Evolutionary conservation across 495 filamentous ascomycete species (phyloP).

Genomic region (Hyaloscypha finlandica): DNA sequence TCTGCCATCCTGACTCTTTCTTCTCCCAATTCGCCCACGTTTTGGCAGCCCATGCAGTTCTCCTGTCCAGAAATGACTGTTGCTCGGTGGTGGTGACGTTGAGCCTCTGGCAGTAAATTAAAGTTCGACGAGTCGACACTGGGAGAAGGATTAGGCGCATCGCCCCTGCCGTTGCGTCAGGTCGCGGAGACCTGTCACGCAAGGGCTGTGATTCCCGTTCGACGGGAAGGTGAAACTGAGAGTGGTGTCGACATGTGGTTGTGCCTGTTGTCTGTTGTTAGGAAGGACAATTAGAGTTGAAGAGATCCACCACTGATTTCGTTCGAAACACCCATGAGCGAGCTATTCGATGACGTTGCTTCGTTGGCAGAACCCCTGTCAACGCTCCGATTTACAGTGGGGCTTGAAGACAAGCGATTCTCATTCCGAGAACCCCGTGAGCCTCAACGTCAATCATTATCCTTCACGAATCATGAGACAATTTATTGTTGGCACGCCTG

Average conservation of each 20-base stretch:
- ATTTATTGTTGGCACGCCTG: background rate
- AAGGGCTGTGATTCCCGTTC: background rate
- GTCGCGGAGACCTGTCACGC: background rate
- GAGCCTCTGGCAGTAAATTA: slow-evolving; percentile 88
- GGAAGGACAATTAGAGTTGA: background rate
- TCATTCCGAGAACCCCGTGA: background rate
- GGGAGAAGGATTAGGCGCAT: slow-evolving; percentile 98
- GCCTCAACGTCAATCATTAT: background rate
- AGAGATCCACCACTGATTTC: background rate
- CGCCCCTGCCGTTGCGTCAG: slow-evolving; percentile 6
- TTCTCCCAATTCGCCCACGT: slow-evolving; percentile 89
- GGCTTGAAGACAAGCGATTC: background rate
- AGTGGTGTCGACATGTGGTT: background rate
- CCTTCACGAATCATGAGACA: background rate
- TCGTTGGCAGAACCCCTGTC: background rate
- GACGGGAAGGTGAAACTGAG: background rate
- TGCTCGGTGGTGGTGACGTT: slow-evolving; percentile 47
- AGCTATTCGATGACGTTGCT: background rate
- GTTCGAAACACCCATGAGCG: background rate
- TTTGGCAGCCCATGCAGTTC: slow-evolving; percentile 65
- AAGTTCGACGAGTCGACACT: slow-evolving; percentile 85
- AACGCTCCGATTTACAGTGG: background rate
- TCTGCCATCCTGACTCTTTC: slow-evolving; percentile 83
- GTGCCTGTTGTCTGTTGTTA: background rate
- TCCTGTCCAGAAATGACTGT: slow-evolving; percentile 59